Percentiles rank a stretch among this genome's conserved stretches.
Conservation (phyloP, 495 filamentous ascomycete genomes). For the Platismatia glauca region DNA sequence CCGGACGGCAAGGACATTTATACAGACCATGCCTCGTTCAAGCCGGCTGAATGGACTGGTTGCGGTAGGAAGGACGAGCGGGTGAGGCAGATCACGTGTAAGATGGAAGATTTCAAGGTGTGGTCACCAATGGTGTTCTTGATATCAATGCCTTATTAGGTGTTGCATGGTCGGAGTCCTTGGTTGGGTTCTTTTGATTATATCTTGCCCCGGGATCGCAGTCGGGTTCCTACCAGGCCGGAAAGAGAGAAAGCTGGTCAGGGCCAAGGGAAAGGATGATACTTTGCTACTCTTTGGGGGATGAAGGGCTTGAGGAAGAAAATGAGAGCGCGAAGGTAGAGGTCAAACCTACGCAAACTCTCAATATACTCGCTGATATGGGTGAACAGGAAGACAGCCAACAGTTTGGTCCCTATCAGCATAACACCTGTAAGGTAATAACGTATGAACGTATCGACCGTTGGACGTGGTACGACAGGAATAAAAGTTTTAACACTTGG, state of each 20-base stretch:
- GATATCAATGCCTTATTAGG: neutral
- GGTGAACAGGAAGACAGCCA: neutral
- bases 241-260: neutral
- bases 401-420: neutral
- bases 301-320: neutral
- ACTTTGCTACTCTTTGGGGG: slow-evolving; percentile 2
- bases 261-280: neutral
- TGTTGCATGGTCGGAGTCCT: neutral
- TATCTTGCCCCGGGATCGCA: neutral
- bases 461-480: neutral
- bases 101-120: neutral
- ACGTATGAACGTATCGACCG: neutral
- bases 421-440: neutral
- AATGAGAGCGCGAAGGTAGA: neutral
- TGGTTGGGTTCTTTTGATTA: neutral
- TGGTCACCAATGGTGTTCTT: neutral
- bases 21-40: neutral
- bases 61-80: neutral
- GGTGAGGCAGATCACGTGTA: slow-evolving; percentile 1
- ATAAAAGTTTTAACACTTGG: too few species aligned
- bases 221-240: neutral
- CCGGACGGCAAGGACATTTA: neutral
- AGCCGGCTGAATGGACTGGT: neutral
- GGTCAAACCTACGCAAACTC: neutral
- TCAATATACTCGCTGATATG: neutral